Evolutionary conservation across 495 filamentous ascomycete genomes (phyloP).

Genomic region (Aspergillus sclerotiicarbonarius): DNA sequence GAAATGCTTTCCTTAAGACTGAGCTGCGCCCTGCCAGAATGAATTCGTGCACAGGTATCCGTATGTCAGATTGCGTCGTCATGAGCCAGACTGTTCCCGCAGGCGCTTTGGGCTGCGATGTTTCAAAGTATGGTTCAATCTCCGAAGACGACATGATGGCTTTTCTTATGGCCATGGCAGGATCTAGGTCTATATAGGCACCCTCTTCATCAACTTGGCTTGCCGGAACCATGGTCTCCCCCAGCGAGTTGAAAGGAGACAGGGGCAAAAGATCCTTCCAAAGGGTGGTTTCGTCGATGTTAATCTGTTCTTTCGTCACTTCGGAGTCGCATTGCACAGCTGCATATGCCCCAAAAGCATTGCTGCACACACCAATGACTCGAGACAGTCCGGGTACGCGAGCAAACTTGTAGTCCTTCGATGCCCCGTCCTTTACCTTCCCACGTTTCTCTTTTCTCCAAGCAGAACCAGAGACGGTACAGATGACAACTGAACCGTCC

Average conservation of each 20-base stretch:
- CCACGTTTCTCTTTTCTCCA: constrained; percentile 81
- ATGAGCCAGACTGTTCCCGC: constrained; percentile 49
- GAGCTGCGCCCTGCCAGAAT: constrained; percentile 71
- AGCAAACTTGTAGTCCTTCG: constrained; percentile 86
- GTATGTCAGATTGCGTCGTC: constrained; percentile 58
- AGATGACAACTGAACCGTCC: constrained; percentile 92
- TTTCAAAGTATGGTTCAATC: constrained; percentile 53
- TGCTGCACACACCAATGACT: constrained; percentile 79
- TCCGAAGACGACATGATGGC: constrained; percentile 53
- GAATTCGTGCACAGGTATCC: constrained; percentile 81
- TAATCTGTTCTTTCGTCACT: constrained; percentile 72
- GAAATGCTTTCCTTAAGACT: constrained; percentile 61
- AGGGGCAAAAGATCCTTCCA: constrained; percentile 73
- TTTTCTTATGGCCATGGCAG: constrained; percentile 32
- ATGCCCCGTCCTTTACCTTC: constrained; percentile 71
- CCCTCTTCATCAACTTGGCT: constrained; percentile 14
- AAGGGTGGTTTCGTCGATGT: constrained; percentile 59
- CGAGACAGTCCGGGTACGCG: constrained; percentile 83
- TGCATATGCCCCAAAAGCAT: constrained; percentile 82
- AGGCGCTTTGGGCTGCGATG: constrained; percentile 16
- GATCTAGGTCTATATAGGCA: constrained; percentile 16
- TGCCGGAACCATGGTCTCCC: constrained; percentile 15
- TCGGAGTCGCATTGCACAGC: constrained; percentile 84
- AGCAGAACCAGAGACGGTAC: constrained; percentile 85
- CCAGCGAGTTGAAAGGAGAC: constrained; percentile 52